These are phyloP conservation scores for Seiridium unicorne DNA, from an alignment of 2,329 filamentous ascomycete genomes.

Conservation along the genomic window DNA sequence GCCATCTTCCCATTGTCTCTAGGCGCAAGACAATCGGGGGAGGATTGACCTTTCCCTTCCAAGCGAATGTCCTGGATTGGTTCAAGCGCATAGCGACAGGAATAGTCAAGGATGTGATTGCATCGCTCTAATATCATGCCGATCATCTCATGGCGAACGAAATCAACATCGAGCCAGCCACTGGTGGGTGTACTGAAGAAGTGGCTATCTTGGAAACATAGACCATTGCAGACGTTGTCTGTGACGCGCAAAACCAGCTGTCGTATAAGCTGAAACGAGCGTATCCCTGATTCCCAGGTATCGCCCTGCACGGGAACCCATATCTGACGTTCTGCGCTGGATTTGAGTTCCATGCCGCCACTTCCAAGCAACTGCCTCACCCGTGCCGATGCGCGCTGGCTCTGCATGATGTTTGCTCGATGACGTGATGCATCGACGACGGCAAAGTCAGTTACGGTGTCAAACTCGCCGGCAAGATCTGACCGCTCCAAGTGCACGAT, in stretches of 20 bases:
- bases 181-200: not conserved
- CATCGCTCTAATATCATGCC: slow-evolving; percentile 6
- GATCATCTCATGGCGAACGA: slow-evolving; percentile 10
- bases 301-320: not conserved
- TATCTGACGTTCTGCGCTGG: not conserved
- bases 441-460: not conserved
- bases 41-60: not conserved
- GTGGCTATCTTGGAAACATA: not conserved
- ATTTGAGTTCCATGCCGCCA: not conserved
- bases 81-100: slow-evolving; percentile 6
- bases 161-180: slow-evolving; percentile 10
- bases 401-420: not conserved
- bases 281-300: slow-evolving; percentile 7
- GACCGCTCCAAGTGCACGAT: not conserved
- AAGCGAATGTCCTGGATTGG: slow-evolving; percentile 2
- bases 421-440: not conserved
- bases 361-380: not conserved
- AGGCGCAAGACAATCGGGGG: not conserved
- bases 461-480: not conserved
- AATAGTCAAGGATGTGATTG: slow-evolving; percentile 5
- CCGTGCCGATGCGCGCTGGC: not conserved
- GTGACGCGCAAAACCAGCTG: not conserved
- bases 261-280: slow-evolving; percentile 3
- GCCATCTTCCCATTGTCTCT: not conserved
- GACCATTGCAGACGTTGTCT: not conserved